Conservation (phyloP, 305 asterid species). For the Plantago coronopus region DNA sequence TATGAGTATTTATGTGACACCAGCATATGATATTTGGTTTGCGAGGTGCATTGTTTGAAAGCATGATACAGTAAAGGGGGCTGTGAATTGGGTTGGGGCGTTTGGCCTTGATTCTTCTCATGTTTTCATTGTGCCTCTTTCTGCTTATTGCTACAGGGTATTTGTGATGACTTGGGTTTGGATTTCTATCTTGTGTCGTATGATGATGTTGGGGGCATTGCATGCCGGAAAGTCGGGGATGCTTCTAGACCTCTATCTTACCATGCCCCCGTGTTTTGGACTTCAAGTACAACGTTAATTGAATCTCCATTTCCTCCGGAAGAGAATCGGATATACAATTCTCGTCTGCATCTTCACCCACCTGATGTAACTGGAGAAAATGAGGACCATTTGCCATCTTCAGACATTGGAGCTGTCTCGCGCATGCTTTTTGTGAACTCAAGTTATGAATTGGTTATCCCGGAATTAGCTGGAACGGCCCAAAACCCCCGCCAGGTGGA, state of each 20-base stretch:
- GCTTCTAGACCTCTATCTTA: constrained; percentile 40
- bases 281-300: constrained; percentile 44
- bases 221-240: constrained; percentile 80
- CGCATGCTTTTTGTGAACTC: constrained; percentile 68
- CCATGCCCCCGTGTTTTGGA: constrained; percentile 72
- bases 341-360: constrained; percentile 59
- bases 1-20: too few species aligned
- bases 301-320: constrained; percentile 67
- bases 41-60: too few species aligned
- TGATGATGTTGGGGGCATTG: constrained; percentile 80
- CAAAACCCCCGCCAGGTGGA: constrained; percentile 54
- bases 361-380: constrained; percentile 34
- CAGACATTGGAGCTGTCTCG: constrained; percentile 36
- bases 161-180: constrained; percentile 62
- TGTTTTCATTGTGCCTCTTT: constrained; percentile 16
- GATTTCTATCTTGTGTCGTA: constrained; percentile 74
- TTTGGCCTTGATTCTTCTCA: too few species aligned
- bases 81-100: too few species aligned
- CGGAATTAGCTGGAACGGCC: constrained; percentile 46
- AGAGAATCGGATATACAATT: constrained; percentile 53
- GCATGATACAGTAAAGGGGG: too few species aligned
- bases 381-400: constrained; percentile 20
- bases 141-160: constrained; percentile 52
- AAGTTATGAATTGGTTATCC: constrained; percentile 73
- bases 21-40: too few species aligned